Percentiles rank a stretch among this genome's conserved stretches.
These are phyloP conservation scores for Suhomyces emberorum DNA, from an alignment of 805 yeast genomes.

Conservation along the genomic window DNA sequence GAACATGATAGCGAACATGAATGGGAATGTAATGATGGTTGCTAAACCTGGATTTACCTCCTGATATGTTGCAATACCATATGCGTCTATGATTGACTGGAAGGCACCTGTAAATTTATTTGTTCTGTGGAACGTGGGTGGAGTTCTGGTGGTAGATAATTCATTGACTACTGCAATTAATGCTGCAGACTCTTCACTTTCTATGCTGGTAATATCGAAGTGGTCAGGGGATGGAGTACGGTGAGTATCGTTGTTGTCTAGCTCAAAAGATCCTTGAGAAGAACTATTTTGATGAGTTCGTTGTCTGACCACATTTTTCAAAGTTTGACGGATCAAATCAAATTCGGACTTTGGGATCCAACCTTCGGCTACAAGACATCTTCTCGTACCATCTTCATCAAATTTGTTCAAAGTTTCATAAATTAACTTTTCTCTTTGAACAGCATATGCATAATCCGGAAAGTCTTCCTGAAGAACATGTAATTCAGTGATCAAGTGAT, in stretches of 20 bases:
- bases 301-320: conserved; percentile 44
- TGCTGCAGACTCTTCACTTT: conserved; percentile 10
- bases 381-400: conserved; percentile 63
- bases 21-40: conserved; percentile 93
- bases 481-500: conserved; percentile 37
- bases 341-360: conserved; percentile 66
- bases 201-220: conserved; percentile 9
- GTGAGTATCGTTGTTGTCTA: background rate
- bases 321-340: conserved; percentile 25
- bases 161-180: conserved; percentile 39
- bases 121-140: conserved; percentile 94
- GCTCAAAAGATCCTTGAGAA: conserved; percentile 8
- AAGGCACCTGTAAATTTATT: conserved; percentile 92
- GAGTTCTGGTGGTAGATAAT: conserved; percentile 75
- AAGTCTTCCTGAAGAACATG: conserved; percentile 33
- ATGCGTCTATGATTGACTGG: conserved; percentile 92
- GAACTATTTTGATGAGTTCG: conserved; percentile 19
- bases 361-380: conserved; percentile 68
- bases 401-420: conserved; percentile 61
- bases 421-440: conserved; percentile 56
- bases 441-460: conserved; percentile 27
- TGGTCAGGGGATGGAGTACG: conserved; percentile 20
- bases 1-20: conserved; percentile 98
- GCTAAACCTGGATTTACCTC: conserved; percentile 97
- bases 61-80: conserved; percentile 88